Conservation (phyloP, 352 stramenopile species). For the Globisporangium lucens region DNA sequence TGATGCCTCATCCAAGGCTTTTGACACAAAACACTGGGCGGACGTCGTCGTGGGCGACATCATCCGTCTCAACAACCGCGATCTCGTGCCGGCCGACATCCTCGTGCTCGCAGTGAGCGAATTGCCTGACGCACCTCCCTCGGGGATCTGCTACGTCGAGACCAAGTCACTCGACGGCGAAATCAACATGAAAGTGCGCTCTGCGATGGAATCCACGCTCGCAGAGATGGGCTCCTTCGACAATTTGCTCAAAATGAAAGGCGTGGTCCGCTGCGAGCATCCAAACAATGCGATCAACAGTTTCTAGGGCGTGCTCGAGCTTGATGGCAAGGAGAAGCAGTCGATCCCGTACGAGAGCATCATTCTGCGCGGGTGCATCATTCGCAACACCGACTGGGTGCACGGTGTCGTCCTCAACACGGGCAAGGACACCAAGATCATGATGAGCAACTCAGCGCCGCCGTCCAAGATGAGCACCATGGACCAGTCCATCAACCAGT, state of each 20-base stretch:
- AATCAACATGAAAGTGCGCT: conserved; percentile 92
- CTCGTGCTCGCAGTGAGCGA: conserved; percentile 81
- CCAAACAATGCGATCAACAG: conserved; percentile 90
- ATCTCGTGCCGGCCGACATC: conserved; percentile 83
- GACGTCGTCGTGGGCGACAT: conserved; percentile 87
- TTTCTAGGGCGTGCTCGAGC: conserved; percentile 85
- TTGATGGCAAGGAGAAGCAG: conserved; percentile 46
- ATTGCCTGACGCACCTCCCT: conserved; percentile 45
- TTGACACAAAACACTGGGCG: conserved; percentile 63
- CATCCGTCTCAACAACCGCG: conserved; percentile 75
- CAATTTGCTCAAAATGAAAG: conserved; percentile 52
- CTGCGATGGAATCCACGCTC: conserved; percentile 70
- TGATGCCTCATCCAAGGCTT: conserved; percentile 36
- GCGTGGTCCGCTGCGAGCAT: conserved; percentile 66
- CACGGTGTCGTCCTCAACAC: conserved; percentile 93
- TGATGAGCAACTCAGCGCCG: conserved; percentile 80
- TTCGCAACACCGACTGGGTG: conserved; percentile 92
- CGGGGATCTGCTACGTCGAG: conserved; percentile 85
- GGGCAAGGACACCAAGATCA: conserved; percentile 92
- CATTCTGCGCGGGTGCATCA: conserved; percentile 89
- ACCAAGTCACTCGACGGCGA: conserved; percentile 89
- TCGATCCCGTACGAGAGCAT: conserved; percentile 81
- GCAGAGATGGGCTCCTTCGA: conserved; percentile 38
- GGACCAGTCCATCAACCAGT: conserved; percentile 78
- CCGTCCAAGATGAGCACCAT: conserved; percentile 87